Evolutionary conservation across 2,329 filamentous ascomycete genomes (phyloP).

Genomic region (Fusarium sp.): DNA sequence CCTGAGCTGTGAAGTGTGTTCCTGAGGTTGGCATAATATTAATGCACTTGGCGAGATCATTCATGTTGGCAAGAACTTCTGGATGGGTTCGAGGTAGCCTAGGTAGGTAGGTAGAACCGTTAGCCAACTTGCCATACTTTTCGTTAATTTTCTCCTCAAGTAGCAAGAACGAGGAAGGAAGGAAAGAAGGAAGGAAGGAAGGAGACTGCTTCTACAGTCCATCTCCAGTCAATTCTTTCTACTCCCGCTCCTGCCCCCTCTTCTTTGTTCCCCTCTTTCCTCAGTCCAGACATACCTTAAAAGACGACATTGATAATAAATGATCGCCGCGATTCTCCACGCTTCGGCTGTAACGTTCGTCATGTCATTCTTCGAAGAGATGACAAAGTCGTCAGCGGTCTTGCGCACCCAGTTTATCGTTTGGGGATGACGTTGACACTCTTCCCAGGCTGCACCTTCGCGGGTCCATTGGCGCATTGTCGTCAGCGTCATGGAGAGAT

Average conservation of each 20-base stretch:
- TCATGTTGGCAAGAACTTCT: slow-evolving; percentile 48
- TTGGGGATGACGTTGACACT: slow-evolving; percentile 24
- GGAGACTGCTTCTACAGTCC: not conserved
- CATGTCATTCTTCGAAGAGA: slow-evolving; percentile 50
- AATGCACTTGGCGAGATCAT: slow-evolving; percentile 52
- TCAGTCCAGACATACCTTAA: slow-evolving; percentile 48
- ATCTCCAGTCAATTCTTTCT: not conserved
- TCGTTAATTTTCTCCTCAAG: not conserved
- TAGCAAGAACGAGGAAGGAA: not conserved
- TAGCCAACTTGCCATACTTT: slow-evolving; percentile 13
- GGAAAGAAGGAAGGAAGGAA: no score
- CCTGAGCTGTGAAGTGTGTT: slow-evolving; percentile 55
- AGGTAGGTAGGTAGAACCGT: not conserved
- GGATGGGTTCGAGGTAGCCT: slow-evolving; percentile 54
- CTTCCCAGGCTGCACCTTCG: slow-evolving; percentile 42
- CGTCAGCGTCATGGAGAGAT: slow-evolving; percentile 44
- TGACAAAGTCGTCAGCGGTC: slow-evolving; percentile 38
- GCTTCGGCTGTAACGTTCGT: slow-evolving; percentile 56
- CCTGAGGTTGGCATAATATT: slow-evolving; percentile 56
- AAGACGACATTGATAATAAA: slow-evolving; percentile 55
- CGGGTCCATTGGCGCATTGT: slow-evolving; percentile 53
- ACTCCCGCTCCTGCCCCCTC: not conserved
- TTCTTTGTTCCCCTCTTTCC: not conserved
- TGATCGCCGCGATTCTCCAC: slow-evolving; percentile 54
- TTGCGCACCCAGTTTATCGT: slow-evolving; percentile 48